These are phyloP conservation scores for Colletotrichum spaethianum DNA, from an alignment of 2,329 filamentous ascomycete genomes.

Conservation along the genomic window DNA sequence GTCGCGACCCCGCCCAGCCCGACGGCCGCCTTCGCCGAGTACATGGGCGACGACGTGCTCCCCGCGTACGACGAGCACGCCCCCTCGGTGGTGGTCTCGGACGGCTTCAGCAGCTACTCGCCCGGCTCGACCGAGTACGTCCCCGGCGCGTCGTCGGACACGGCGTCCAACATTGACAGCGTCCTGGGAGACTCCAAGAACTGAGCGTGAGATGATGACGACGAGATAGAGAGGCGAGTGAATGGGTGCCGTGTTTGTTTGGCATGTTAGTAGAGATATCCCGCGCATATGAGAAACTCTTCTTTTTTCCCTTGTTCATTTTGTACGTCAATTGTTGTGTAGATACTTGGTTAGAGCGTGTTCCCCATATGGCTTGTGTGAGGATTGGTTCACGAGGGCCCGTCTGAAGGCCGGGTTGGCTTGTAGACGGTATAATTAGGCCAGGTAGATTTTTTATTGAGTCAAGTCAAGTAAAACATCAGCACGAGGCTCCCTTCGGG, in stretches of 20 bases:
- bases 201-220: conserved; percentile 14
- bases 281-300: not conserved
- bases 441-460: too few species aligned
- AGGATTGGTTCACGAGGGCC: not conserved
- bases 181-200: conserved; percentile 46
- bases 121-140: conserved; percentile 50
- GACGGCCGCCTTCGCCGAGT: conserved; percentile 46
- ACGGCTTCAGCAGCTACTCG: conserved; percentile 59
- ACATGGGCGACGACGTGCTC: conserved; percentile 54
- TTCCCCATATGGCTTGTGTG: too few species aligned
- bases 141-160: conserved; percentile 41
- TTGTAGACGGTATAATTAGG: not conserved
- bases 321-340: not conserved
- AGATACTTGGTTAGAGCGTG: too few species aligned
- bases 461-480: not conserved
- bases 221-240: not conserved
- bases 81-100: conserved; percentile 55
- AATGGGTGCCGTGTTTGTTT: not conserved
- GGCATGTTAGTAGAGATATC: conserved; percentile 1
- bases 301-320: not conserved
- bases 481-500: not conserved
- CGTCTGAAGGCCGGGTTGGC: too few species aligned
- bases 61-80: conserved; percentile 58
- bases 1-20: conserved; percentile 44
- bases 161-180: conserved; percentile 38